phyloP scores from a whole-genome alignment of 2,329 filamentous ascomycete species.

The Emydomyces testavorans region DNA sequence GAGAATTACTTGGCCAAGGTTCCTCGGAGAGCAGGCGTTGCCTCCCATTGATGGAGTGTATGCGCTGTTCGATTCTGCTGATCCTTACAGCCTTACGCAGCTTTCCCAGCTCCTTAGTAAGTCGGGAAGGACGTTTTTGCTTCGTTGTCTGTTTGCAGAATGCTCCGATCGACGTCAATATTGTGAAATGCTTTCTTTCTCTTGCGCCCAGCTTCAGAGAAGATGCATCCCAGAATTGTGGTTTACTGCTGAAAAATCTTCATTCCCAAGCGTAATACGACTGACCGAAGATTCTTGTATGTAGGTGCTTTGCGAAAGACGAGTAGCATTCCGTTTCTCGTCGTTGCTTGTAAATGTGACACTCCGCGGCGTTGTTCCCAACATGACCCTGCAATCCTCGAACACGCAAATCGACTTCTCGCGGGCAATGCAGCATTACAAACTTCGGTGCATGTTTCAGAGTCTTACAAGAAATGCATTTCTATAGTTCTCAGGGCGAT shows the following conservation, averaged over 20 bases:
- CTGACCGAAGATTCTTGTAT: conserved; percentile 12
- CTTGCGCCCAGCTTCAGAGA: too few species aligned
- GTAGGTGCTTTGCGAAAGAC: conserved; percentile 63
- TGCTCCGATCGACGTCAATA: not conserved
- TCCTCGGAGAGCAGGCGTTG: conserved; percentile 52
- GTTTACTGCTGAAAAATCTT: too few species aligned
- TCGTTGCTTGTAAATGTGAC: conserved; percentile 88
- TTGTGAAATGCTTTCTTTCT: too few species aligned
- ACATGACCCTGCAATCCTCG: conserved; percentile 57
- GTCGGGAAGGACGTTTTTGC: conserved; percentile 28
- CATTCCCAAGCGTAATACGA: conserved; percentile 1
- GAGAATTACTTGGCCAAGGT: conserved; percentile 41
- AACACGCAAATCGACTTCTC: conserved; percentile 50
- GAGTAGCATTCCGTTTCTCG: conserved; percentile 56
- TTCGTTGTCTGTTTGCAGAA: conserved; percentile 10
- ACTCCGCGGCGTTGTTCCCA: conserved; percentile 57
- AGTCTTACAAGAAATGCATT: conserved; percentile 64
- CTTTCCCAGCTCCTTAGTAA: conserved; percentile 69
- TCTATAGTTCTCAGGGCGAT: conserved; percentile 63
- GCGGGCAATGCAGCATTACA: conserved; percentile 62
- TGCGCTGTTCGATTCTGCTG: conserved; percentile 77
- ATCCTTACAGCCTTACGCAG: conserved; percentile 60
- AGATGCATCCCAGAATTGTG: too few species aligned
- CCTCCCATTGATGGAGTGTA: conserved; percentile 73
- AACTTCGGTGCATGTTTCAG: conserved; percentile 57